phyloP scores from a whole-genome alignment of 192 early-diverging fungal genomes.

The Entomortierella chlamydospora region DNA sequence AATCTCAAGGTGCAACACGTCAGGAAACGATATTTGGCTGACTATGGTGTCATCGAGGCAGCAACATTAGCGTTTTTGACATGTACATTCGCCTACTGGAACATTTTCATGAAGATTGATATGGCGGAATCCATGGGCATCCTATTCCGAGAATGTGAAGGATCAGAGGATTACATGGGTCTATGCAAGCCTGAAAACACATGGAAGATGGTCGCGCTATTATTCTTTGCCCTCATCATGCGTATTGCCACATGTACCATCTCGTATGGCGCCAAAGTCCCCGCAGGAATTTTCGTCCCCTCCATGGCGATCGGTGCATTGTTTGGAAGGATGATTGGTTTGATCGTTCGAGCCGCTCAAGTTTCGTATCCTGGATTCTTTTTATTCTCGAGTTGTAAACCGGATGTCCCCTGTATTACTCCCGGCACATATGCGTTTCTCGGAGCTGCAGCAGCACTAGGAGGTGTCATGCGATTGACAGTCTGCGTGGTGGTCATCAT shows the following conservation, averaged over 20 bases:
- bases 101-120: conserved; percentile 84
- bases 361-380: conserved; percentile 68
- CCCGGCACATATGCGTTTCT: conserved; percentile 96
- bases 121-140: conserved; percentile 86
- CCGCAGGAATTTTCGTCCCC: conserved; percentile 95
- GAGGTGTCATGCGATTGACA: conserved; percentile 57
- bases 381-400: conserved; percentile 82
- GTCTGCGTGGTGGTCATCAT: conserved; percentile 95
- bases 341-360: conserved; percentile 79
- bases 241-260: conserved; percentile 34
- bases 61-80: conserved; percentile 73
- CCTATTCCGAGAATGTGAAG: conserved; percentile 80
- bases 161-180: conserved; percentile 67
- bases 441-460: conserved; percentile 90
- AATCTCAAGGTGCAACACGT: conserved; percentile 77
- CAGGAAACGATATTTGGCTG: conserved; percentile 75
- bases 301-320: conserved; percentile 94
- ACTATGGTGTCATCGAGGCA: conserved; percentile 76
- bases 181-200: conserved; percentile 68
- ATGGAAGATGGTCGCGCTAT: conserved; percentile 40
- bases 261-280: conserved; percentile 67
- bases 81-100: conserved; percentile 74
- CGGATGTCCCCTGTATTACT: conserved; percentile 87
- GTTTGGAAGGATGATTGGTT: conserved; percentile 91
- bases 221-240: conserved; percentile 39